Conservation (phyloP, 805 yeast genomes). For the Lipomyces mesembrius region DNA sequence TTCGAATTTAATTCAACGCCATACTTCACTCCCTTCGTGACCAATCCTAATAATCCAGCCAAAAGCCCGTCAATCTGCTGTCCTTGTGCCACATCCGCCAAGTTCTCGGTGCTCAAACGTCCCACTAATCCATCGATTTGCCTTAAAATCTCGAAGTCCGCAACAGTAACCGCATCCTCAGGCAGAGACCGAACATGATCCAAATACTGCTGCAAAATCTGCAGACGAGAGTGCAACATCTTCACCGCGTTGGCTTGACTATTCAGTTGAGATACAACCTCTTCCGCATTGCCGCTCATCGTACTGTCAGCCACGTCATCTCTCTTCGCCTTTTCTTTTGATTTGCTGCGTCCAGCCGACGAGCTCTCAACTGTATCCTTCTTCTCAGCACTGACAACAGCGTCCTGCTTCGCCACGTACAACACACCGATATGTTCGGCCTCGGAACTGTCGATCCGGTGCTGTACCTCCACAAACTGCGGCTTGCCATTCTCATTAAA, state of each 20-base stretch:
- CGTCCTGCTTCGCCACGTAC: slow-evolving; percentile 34
- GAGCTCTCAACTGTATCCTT: background rate
- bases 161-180: slow-evolving; percentile 21
- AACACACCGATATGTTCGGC: slow-evolving; percentile 37
- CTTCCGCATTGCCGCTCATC: slow-evolving; percentile 20
- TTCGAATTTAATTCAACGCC: slow-evolving; percentile 36
- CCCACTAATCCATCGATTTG: slow-evolving; percentile 36
- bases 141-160: slow-evolving; percentile 37
- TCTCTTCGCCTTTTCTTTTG: slow-evolving; percentile 4
- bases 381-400: slow-evolving; percentile 13
- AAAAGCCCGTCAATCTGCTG: slow-evolving; percentile 40
- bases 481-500: slow-evolving; percentile 25
- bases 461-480: slow-evolving; percentile 27
- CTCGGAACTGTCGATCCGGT: slow-evolving; percentile 31
- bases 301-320: slow-evolving; percentile 1
- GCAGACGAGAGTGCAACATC: slow-evolving; percentile 39
- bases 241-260: slow-evolving; percentile 40
- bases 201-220: slow-evolving; percentile 37
- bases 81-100: slow-evolving; percentile 25
- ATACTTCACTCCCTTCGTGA: slow-evolving; percentile 38
- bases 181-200: slow-evolving; percentile 26
- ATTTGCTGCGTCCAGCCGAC: background rate
- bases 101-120: slow-evolving; percentile 28
- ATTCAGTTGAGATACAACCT: slow-evolving; percentile 29
- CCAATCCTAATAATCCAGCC: slow-evolving; percentile 39